Percentiles rank a stretch among this genome's conserved stretches.
Conservation (phyloP, 2,329 filamentous ascomycete species). For the Teratosphaeria destructans region DNA sequence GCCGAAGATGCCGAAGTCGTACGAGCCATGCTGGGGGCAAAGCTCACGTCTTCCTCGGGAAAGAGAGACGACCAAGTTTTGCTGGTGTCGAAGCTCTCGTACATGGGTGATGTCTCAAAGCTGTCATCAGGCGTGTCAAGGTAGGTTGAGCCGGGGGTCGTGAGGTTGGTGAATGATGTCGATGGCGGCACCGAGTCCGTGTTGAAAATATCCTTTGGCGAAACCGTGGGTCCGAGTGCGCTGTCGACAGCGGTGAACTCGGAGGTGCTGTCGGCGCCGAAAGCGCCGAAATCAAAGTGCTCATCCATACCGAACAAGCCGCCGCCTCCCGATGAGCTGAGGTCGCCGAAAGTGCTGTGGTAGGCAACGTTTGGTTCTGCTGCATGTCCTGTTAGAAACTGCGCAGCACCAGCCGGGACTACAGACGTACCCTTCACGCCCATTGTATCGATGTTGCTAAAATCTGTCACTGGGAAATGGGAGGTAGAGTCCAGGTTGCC, state of each 20-base stretch:
- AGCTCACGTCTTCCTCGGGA: conserved; percentile 37
- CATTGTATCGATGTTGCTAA: conserved; percentile 36
- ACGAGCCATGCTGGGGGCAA: conserved; percentile 30
- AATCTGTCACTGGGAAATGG: conserved; percentile 24
- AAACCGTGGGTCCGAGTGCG: conserved; percentile 53
- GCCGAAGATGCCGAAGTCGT: conserved; percentile 25
- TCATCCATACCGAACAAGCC: conserved; percentile 16
- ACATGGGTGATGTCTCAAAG: conserved; percentile 70
- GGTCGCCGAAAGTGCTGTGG: conserved; percentile 36
- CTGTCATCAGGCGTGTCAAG: conserved; percentile 63
- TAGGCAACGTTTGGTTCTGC: conserved; percentile 38
- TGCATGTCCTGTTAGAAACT: conserved; percentile 16
- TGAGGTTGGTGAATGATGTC: conserved; percentile 69
- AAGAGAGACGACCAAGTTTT: conserved; percentile 67
- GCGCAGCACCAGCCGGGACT: conserved; percentile 12
- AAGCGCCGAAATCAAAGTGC: conserved; percentile 12
- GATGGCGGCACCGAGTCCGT: conserved; percentile 73
- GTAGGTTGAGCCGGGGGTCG: conserved; percentile 65
- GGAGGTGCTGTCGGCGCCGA: conserved; percentile 21
- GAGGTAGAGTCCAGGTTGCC: conserved; percentile 14
- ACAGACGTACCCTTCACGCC: conserved; percentile 43
- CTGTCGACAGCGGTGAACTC: conserved; percentile 17
- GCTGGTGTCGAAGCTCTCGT: conserved; percentile 42
- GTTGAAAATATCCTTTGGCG: conserved; percentile 70
- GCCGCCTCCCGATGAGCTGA: conserved; percentile 23